Evolutionary conservation across 2,329 filamentous ascomycete genomes (phyloP).

Genomic region (Botrytis squamosa): DNA sequence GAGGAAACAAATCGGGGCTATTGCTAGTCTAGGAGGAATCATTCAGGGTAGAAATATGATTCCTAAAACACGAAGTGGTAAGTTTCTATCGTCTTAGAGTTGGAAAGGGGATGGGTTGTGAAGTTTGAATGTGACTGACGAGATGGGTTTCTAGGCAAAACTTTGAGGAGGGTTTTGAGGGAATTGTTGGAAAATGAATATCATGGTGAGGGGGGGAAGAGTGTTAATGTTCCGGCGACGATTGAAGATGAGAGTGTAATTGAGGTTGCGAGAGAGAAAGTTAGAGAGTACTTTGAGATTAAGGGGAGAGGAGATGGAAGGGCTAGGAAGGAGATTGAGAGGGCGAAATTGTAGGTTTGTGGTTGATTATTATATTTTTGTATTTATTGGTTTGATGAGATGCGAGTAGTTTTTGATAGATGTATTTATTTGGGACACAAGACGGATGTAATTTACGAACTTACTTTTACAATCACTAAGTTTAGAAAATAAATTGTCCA

Average conservation of each 20-base stretch:
- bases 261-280: constrained; percentile 66
- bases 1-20: constrained; percentile 79
- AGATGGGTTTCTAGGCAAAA: constrained; percentile 70
- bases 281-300: constrained; percentile 72
- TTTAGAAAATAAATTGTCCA: background rate
- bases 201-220: constrained; percentile 67
- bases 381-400: background rate
- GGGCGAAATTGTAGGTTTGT: constrained; percentile 47
- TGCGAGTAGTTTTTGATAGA: background rate
- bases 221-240: constrained; percentile 76
- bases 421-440: background rate
- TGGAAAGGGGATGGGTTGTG: background rate
- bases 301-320: constrained; percentile 32
- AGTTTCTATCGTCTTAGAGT: background rate
- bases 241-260: constrained; percentile 79
- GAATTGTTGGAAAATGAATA: constrained; percentile 88
- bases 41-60: constrained; percentile 85
- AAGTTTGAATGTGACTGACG: constrained; percentile 46
- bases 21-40: constrained; percentile 81
- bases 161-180: constrained; percentile 74
- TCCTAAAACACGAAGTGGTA: constrained; percentile 67
- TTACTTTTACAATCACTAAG: background rate
- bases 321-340: constrained; percentile 32
- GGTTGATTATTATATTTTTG: background rate
- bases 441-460: background rate